Conservation (phyloP, 2,329 filamentous ascomycete genomes). For the Leptodontidium sp. region DNA sequence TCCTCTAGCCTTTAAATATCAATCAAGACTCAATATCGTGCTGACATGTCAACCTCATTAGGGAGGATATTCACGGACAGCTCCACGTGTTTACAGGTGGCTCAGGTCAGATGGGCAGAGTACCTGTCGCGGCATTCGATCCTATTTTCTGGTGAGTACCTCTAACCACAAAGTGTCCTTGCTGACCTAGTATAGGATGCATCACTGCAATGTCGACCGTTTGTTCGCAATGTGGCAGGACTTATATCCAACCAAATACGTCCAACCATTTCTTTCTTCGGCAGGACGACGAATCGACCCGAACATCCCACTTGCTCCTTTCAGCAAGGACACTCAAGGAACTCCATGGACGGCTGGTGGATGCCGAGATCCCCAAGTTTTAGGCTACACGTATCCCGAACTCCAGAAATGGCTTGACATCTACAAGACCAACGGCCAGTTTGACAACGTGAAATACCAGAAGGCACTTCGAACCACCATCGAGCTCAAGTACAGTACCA, state of each 20-base stretch:
- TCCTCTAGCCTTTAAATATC: too few relatives aligned
- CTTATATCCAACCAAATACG: constrained; percentile 47
- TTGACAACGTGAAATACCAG: constrained; percentile 26
- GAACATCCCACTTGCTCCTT: constrained; percentile 27
- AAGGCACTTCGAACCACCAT: constrained; percentile 27
- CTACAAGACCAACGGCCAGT: constrained; percentile 27
- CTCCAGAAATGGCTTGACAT: constrained; percentile 50
- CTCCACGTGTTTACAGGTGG: constrained; percentile 52
- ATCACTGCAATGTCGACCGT: constrained; percentile 65
- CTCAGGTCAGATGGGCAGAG: constrained; percentile 49
- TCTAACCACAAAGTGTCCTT: background rate
- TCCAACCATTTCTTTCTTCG: constrained; percentile 38
- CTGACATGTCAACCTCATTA: background rate
- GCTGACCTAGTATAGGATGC: constrained; percentile 45
- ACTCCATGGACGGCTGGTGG: constrained; percentile 25
- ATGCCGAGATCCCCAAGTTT: constrained; percentile 20
- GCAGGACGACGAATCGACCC: constrained; percentile 22
- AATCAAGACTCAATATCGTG: background rate
- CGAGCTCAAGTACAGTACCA: constrained; percentile 30
- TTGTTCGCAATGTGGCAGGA: constrained; percentile 61
- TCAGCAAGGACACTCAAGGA: constrained; percentile 24
- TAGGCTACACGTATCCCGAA: constrained; percentile 36
- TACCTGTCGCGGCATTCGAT: constrained; percentile 54
- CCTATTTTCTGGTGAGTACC: constrained; percentile 50
- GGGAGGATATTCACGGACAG: constrained; percentile 52